Evolutionary conservation across 2,329 filamentous ascomycete species (phyloP).

Genomic region (Penicillium sp.): DNA sequence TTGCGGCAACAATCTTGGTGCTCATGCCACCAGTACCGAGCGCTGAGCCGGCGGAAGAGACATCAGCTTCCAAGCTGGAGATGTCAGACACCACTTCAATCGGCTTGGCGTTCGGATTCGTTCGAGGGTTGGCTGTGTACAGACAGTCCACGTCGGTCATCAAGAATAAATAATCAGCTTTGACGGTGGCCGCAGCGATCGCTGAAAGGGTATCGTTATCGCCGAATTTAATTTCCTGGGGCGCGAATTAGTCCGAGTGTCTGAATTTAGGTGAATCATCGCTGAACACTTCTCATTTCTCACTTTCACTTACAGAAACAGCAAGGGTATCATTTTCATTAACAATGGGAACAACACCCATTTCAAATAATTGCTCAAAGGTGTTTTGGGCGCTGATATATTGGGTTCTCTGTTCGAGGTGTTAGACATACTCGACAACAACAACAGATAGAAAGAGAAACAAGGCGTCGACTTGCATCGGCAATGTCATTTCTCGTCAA

Average conservation of each 20-base stretch:
- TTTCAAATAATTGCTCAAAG: slow-evolving; percentile 78
- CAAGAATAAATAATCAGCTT: slow-evolving; percentile 91
- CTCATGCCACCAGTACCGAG: slow-evolving; percentile 95
- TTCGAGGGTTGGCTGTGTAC: slow-evolving; percentile 91
- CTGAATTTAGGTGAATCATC: too few species aligned
- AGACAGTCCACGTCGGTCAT: slow-evolving; percentile 99
- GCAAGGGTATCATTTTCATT: slow-evolving; percentile 98
- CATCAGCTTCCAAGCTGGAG: slow-evolving; percentile 72
- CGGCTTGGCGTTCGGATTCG: slow-evolving; percentile 74
- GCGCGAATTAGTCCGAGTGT: neutral
- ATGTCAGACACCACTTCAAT: slow-evolving; percentile 95
- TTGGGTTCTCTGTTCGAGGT: slow-evolving; percentile 62
- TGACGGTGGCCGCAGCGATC: slow-evolving; percentile 94
- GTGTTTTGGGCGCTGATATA: slow-evolving; percentile 97
- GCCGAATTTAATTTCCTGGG: slow-evolving; percentile 89
- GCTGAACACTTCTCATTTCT: too few species aligned
- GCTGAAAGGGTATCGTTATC: slow-evolving; percentile 97
- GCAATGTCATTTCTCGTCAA: slow-evolving; percentile 94
- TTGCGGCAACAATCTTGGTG: slow-evolving; percentile 92
- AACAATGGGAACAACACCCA: slow-evolving; percentile 96
- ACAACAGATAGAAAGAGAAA: too few species aligned
- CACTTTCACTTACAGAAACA: slow-evolving; percentile 55
- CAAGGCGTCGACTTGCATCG: slow-evolving; percentile 54
- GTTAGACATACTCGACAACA: slow-evolving; percentile 8
- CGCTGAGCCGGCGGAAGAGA: slow-evolving; percentile 80